These are phyloP conservation scores for Paecilomyces sp. DNA, from an alignment of 2,329 filamentous ascomycete species.

Conservation along the genomic window DNA sequence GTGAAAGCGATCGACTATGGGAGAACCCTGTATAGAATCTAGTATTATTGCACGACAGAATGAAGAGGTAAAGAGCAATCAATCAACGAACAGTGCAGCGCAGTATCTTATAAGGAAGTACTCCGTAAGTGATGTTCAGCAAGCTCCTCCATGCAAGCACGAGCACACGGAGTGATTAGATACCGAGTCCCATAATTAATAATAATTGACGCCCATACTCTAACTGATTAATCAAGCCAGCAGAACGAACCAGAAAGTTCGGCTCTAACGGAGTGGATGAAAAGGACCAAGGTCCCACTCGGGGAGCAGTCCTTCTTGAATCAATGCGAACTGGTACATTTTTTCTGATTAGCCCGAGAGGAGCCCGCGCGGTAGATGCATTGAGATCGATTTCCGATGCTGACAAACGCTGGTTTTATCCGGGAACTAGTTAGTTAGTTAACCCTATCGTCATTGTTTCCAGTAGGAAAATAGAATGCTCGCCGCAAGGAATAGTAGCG, in stretches of 20 bases:
- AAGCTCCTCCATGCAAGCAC: not conserved
- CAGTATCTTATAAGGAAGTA: not conserved
- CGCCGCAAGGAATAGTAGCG: not conserved
- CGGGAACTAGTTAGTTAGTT: not conserved
- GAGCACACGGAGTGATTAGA: not conserved
- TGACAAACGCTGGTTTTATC: not conserved
- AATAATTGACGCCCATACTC: not conserved
- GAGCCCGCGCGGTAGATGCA: conserved; percentile 28
- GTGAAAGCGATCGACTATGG: not conserved
- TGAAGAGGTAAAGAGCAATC: not conserved
- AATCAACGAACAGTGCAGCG: not conserved
- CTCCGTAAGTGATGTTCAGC: not conserved
- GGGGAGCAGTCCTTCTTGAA: not conserved
- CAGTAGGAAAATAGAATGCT: not conserved
- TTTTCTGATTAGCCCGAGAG: conserved; percentile 13
- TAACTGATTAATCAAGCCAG: not conserved
- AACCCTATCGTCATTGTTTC: not conserved
- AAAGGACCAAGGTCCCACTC: not conserved
- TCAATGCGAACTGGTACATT: not conserved
- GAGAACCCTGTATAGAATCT: not conserved
- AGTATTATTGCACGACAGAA: not conserved
- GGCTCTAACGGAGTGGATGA: not conserved
- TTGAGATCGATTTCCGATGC: not conserved
- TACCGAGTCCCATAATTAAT: not conserved
- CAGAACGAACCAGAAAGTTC: not conserved